phyloP scores from a whole-genome alignment of 305 asterid genomes.

The Solanum hybrid region DNA sequence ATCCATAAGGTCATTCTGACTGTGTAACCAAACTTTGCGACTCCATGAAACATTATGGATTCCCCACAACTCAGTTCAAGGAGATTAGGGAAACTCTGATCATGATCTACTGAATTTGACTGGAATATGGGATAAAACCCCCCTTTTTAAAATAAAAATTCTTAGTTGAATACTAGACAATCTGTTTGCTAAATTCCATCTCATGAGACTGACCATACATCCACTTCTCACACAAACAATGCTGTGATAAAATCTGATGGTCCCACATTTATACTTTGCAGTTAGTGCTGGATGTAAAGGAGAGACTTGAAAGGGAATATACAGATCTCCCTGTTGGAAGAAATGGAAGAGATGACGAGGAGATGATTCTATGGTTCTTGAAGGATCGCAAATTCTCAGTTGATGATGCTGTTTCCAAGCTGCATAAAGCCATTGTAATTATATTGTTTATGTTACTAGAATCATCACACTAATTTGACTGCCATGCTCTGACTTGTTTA shows the following conservation, averaged over 20 bases:
- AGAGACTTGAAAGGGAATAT: constrained; percentile 54
- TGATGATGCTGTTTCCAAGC: constrained; percentile 56
- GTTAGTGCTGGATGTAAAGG: constrained; percentile 70
- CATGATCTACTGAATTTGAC: background rate
- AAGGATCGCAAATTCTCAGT: constrained; percentile 73
- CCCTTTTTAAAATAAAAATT: background rate
- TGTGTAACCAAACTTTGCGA: background rate
- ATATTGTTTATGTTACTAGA: constrained; percentile 6
- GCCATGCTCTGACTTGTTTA: background rate
- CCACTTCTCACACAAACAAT: background rate
- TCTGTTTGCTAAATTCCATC: background rate
- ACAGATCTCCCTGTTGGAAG: constrained; percentile 58
- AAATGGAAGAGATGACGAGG: constrained; percentile 85
- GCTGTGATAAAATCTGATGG: background rate
- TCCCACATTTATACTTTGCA: constrained; percentile 24
- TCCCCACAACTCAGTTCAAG: background rate
- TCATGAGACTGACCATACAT: background rate
- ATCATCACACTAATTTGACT: background rate
- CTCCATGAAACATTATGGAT: background rate
- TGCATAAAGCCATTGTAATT: constrained; percentile 79
- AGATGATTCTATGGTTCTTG: constrained; percentile 84
- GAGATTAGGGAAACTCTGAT: background rate
- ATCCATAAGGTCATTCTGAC: background rate
- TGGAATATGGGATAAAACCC: background rate
- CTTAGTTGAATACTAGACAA: background rate